Base-by-base conservation (phyloP, 2,329 filamentous ascomycete genomes). In the Ophiocordyceps camponoti-floridani region DNA sequence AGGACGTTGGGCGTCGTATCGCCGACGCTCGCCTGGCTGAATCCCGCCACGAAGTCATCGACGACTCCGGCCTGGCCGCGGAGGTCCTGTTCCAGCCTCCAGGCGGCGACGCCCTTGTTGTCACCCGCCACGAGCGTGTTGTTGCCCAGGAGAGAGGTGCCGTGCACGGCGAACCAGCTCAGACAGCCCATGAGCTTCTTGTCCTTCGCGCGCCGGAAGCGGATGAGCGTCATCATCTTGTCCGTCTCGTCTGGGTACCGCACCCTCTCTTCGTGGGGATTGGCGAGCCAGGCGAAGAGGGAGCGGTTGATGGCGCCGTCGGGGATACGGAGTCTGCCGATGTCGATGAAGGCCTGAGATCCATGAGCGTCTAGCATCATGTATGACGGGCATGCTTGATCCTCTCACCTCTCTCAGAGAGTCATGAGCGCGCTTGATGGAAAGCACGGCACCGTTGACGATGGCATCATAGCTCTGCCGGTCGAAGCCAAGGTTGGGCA, bases 51-150 rank as follows among this genome's bases (percentile, higher is more conserved):
- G 52, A 94, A 94, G 10, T 71, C 73, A 2, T 76, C 66, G 0
- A 74, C 71, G 31, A 78, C 77, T 16, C 65, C 68, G 2, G 66
- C 56, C 16, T 75, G 68, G n/a, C 60, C 62, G 2, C 64, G 58
- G 43, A 82, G 69, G 44, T 74, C 78, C 51, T 82, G 73, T 58
- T 96, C 89, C 44, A 95, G 80, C 12, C 94, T 66, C 56, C 82
- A 82, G 0, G 88, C 84, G 2, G 89, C 88, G 7, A 94, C 85
- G 12, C 89, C 89, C 64, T 96, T 96, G 66, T 96, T 96, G 60
- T 96, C 89, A n/a, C 85, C 89, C 3, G 87, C 80, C 43, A 91
- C 76, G 13, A 94, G 70, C 0, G 87, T 95, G 62, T 94, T 94
- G 63, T 95, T 95, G 45, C 84, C 82, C 23, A 88, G 76, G 61